Evolutionary conservation across 2,329 filamentous ascomycete genomes (phyloP), one percentile per base, ranked within the genome.

Genomic region (Ophiosphaerella narmari): DNA sequence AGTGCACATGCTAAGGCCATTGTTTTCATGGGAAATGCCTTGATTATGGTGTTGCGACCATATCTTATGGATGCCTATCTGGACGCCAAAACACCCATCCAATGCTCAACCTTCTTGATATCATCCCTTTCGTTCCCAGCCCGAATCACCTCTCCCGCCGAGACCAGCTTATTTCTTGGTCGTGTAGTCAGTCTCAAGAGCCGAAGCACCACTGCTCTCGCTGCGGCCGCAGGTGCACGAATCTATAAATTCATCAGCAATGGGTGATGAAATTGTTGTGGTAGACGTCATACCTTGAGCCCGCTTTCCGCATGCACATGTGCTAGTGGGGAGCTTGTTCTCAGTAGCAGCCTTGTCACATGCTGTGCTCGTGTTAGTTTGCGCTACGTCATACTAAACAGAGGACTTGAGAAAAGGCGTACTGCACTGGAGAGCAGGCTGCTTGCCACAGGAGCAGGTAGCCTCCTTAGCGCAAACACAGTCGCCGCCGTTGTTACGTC

Each of bases 401-500:
- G n/a, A 41, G 23, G 11, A 38, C 41, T 41, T 37, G 46, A 50
- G 48, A 34, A 48, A 43, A 32, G 26, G 66, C 68, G 54, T 72
- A 72, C 70, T 88, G 84, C 93, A 97, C 73, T 92, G 82, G 41
- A 96, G 85, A 42, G 93, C 93, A 4, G 86, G 84, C 72, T 94
- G 83, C 80, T 96, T 86, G 70, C 93, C 93, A 74, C 93, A 97
- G 13, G 90, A 95, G 84, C 91, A 96, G 54, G 75, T 84, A 55
- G 83, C 82, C 63, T 85, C 81, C 46, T 78, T 75, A 34, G 81
- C 80, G 63, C 82, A 84, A 60, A 81, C 79, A 64, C 84, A 86
- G 65, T 77, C 74, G 39, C 16, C 38, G 63, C 76, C 77, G 57
- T 78, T 77, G 63, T 80, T 77, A 62, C 80, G 80, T 72, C 81